Evolutionary conservation across 257 asterid species (phyloP), one percentile per base, ranked within the genome.

Genomic region (Solanum arcanum): DNA sequence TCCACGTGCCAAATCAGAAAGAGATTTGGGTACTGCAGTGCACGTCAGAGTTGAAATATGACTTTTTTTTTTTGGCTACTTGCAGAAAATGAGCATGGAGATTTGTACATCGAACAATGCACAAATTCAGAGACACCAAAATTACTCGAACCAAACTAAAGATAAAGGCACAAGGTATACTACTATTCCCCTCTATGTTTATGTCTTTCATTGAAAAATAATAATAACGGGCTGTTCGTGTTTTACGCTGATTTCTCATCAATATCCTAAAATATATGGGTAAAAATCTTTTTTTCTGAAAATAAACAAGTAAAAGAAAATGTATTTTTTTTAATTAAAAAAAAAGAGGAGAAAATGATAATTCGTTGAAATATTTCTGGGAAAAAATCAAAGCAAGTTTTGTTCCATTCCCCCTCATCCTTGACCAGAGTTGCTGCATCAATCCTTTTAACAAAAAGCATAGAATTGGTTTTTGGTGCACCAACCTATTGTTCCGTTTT

Each of bases 381-480:
- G 89, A 81, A 90, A 87, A 56, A 39, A 7, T 68, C 56, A 5
- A 29, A 31, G 7, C 12, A 20, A 59, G 68, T 78, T 80, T 49
- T 80, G 69, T 49, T 80, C 33, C 86, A 90, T 91, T 92, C 90
- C 93, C 86, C 91, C 91, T 90, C 96, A 83, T 90, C 96, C 93
- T 91, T 88, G 96, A 90, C 95, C 96, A 94, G 96, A 92, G 90
- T 90, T 92, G 91, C 86, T 90, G 93, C 95, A 93, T 91, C 91
- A 88, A 86, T 89, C 76, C 91, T 80, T 49, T 47, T 6, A 80
- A 49, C 56, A 21, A 87, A 86, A 82, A 88, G 89, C 92, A 93
- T 92, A 86, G 62, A 87, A 85, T 83, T 82, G 16, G 44, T 47
- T 77, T 46, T 80, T 27, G 42, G 66, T 27, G 84, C 42, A 46